Evolutionary conservation across 768 basidiomycete species (phyloP), one percentile per base, ranked within the genome.

Genomic region (Scleroderma bovista): DNA sequence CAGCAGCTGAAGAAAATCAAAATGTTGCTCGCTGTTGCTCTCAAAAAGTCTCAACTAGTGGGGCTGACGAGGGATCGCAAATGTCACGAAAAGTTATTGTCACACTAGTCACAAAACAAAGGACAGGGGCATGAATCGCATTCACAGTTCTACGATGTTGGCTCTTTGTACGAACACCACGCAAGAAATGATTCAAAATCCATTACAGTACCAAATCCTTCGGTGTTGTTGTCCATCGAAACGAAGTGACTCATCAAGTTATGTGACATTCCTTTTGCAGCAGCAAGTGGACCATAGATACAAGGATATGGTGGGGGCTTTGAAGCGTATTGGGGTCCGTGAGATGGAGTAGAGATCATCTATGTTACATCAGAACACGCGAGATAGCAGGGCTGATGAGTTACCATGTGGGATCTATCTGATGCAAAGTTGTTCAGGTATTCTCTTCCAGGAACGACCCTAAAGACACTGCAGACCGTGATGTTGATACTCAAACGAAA

Each of bases 401-500:
- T 60, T 55, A 83, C 83, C 85, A 88, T 88, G 64, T 88, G 86
- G 47, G 84, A 83, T 59, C 86, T 72, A 63, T 88, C 84, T 17
- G 85, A 87, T 10, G 84, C 82, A 68, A 88, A 87, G 57, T 78
- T 59, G 53, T 77, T 67, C 38, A 86, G 63, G 59, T 73, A 86
- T 12, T 64, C 62, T 29, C 63, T 51, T 16, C 75, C 79, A 50
- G 77, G 72, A 51, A 88, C 66, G 29, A 85, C 73, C 60, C 86
- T 75, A 64, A 87, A 86, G 41, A 72, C 56, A 61, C 85, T 88
- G 59, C n/a, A 29, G 31, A 46, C 42, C 42, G 32, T 22, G 13
- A 47, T 19, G 20, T 32, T 16, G 34, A 22, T 34, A 17, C 31
- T 29, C 7, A 43, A 16, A 29, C 13, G 16, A 43, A n/a, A 22